These are phyloP conservation scores for Claviceps humidiphila DNA, from an alignment of 2,329 filamentous ascomycete species.

Conservation along the genomic window DNA sequence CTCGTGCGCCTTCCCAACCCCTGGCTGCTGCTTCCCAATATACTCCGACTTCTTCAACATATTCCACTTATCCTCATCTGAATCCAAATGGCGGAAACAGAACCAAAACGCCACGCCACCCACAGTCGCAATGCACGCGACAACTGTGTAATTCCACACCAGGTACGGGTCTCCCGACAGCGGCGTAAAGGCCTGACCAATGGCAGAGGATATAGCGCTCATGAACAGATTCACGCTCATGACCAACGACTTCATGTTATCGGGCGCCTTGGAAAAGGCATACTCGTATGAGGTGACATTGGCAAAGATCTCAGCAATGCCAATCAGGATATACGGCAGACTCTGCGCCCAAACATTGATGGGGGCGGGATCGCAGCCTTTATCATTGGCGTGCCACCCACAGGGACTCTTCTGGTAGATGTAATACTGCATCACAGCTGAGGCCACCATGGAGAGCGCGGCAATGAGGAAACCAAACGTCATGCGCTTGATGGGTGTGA, in stretches of 20 bases:
- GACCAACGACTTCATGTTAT: constrained; percentile 71
- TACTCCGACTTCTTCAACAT: constrained; percentile 36
- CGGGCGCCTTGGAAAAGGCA: constrained; percentile 64
- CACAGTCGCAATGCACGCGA: constrained; percentile 48
- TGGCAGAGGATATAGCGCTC: constrained; percentile 53
- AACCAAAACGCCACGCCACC: constrained; percentile 57
- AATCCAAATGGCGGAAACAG: constrained; percentile 51
- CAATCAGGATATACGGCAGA: constrained; percentile 37
- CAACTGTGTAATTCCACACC: constrained; percentile 57
- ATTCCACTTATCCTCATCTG: constrained; percentile 56
- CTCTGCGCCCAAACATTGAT: constrained; percentile 54
- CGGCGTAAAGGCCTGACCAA: constrained; percentile 55
- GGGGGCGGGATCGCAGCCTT: constrained; percentile 35
- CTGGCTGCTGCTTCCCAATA: constrained; percentile 26
- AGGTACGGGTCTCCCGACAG: constrained; percentile 51
- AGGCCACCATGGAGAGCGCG: constrained; percentile 45
- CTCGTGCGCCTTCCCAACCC: constrained; percentile 13
- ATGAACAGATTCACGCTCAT: constrained; percentile 57
- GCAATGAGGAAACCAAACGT: constrained; percentile 55
- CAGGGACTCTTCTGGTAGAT: constrained; percentile 53
- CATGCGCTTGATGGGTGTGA: constrained; percentile 68
- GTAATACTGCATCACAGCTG: constrained; percentile 44
- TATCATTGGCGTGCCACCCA: constrained; percentile 36
- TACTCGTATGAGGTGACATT: constrained; percentile 56
- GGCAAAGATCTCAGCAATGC: constrained; percentile 39